These are phyloP conservation scores for Lachnellula occidentalis DNA, from an alignment of 2,329 filamentous ascomycete species.

Conservation along the genomic window DNA sequence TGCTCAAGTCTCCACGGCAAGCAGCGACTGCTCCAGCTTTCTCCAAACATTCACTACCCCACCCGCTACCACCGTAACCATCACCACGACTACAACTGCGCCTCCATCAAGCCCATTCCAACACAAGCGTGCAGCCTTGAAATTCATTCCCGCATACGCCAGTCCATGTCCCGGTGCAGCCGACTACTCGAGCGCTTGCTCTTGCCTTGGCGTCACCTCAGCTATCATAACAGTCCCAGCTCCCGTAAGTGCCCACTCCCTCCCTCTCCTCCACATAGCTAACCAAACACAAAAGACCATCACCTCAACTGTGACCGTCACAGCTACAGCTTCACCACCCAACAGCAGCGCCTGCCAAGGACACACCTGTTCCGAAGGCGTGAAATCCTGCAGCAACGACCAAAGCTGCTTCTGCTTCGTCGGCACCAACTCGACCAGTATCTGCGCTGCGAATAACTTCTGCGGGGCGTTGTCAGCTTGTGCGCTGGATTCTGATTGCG, in stretches of 20 bases:
- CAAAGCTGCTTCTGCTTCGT: slow-evolving; percentile 22
- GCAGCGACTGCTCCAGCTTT: slow-evolving; percentile 17
- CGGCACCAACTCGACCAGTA: slow-evolving; percentile 4
- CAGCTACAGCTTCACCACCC: slow-evolving; percentile 6
- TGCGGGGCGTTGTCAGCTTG: slow-evolving; percentile 16
- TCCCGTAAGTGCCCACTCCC: slow-evolving; percentile 8
- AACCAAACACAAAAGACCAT: slow-evolving; percentile 9
- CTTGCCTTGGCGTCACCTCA: slow-evolving; percentile 20
- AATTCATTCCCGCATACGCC: slow-evolving; percentile 23
- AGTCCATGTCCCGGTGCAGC: slow-evolving; percentile 13
- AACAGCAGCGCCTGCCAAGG: slow-evolving; percentile 11
- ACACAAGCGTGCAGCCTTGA: neutral
- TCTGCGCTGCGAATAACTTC: slow-evolving; percentile 20
- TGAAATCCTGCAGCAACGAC: slow-evolving; percentile 12
- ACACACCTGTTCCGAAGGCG: slow-evolving; percentile 14
- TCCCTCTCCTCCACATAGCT: neutral
- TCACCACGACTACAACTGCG: slow-evolving; percentile 7
- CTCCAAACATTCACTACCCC: slow-evolving; percentile 9
- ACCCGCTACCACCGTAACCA: slow-evolving; percentile 3
- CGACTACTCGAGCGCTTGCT: slow-evolving; percentile 24
- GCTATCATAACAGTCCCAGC: slow-evolving; percentile 10
- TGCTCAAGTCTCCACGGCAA: slow-evolving; percentile 9
- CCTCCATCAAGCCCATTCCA: neutral
- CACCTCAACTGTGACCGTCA: slow-evolving; percentile 12
- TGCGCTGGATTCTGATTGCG: slow-evolving; percentile 16